Base-by-base conservation (phyloP, 352 stramenopile species). In the Phytophthora ramorum region DNA sequence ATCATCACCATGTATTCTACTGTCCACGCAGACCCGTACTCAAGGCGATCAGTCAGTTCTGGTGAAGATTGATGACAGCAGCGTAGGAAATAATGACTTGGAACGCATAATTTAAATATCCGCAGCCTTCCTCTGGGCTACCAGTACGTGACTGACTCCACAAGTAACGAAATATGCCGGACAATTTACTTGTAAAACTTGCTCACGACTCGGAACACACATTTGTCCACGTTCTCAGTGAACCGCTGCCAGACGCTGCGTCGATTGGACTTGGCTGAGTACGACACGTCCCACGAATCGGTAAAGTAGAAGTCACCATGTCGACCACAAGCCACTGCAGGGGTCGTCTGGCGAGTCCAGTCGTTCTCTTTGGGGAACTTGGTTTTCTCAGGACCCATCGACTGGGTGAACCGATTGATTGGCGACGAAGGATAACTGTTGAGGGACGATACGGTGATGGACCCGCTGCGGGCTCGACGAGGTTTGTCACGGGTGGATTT, bases 131-230 rank as follows among this genome's bases (percentile, higher is more conserved):
- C 63, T 28, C 34, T 61, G 63, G 45, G 47, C 63, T 24, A 24
- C 22, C 1, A 34, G 7, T 34, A 34, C 28, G 6, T 7, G 8
- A 24, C 45, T 40, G 37, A 38, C 22, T 49, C 40, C 37, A 49
- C 19, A 20, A 12, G 47, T 30, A 5, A 48, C 22, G 7, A 38
- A 49, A 22, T 50, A 10, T 5, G 30, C 9, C 16, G 19, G 22
- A 22, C 13, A n/a, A 2, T 35, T 77, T 24, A 71, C 45, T 58
- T 71, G 60, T 74, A 77, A 43, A 77, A 77, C 19, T 74, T 74
- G 40, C 59, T 69, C 20, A 69, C 58, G 17, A 77, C 54, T 8
- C 69, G 64, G 16, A 69, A 63, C 10, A 77, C 45, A 14, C 65
- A 74, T 22, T 66, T 74, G 69, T 74, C 65, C 4, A 74, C 59